Base-by-base conservation (phyloP, 192 early-diverging fungal species). In the Podila horticola region DNA sequence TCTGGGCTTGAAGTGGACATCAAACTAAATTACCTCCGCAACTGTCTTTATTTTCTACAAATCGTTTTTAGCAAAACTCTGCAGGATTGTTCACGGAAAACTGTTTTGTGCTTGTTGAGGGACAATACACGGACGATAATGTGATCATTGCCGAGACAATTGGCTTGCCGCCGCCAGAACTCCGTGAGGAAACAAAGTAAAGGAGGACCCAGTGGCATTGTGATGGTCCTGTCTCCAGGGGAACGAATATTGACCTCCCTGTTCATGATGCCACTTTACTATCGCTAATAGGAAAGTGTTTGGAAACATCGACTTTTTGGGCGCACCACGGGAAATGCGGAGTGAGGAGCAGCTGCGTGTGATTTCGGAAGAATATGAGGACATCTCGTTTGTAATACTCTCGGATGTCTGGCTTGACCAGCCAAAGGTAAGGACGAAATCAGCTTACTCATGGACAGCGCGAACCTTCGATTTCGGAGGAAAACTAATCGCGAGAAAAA, bases 331-430 rank as follows among this genome's bases (percentile, higher is more conserved):
- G 38, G 82, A 84, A 38, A 72, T 85, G 34, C 81, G 88, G 58
- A 88, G 91, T 28, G 69, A 85, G 49, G 90, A 92, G 45, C 61
- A 81, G 62, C 71, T 81, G 66, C 87, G 57, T 63, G 70, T 72
- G 20, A 85, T 86, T 55, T 74, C 82, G 57, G 61, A 52, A 41
- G 68, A 74, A 6, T 75, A 84, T 65, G 76, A 81, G 10, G 86
- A 93, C 66, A 87, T 91, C 22, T 91, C 87, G 15, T 92, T 98
- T 58, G 90, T 96, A 0, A 84, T 96, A 15, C 60, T 98, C 41
- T 95, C 95, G 1, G 95, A 98, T 72, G 88, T 98, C 11, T 93
- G 90, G 87, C 88, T 98, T 22, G 97, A 98, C 79, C 84, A 93
- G 72, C 92, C 93, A 15, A 87, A 92, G 82, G 93, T 93, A 82